phyloP scores from a whole-genome alignment of 2,329 filamentous ascomycete genomes.

The Aspergillus tanneri region DNA sequence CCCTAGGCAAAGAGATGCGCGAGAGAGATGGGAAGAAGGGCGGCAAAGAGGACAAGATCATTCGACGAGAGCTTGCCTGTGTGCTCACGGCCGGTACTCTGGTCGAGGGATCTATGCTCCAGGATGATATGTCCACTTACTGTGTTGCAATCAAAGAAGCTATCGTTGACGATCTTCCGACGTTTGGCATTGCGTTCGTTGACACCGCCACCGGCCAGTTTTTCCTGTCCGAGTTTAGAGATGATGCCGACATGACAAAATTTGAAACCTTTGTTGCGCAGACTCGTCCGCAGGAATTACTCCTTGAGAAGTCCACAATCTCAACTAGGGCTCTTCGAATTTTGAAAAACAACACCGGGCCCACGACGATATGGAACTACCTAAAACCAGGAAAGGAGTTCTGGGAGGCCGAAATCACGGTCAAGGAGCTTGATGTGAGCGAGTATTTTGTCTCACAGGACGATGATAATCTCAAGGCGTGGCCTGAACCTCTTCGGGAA shows the following conservation, averaged over 20 bases:
- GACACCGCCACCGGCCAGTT: slow-evolving; percentile 96
- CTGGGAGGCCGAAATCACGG: slow-evolving; percentile 78
- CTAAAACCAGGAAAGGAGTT: slow-evolving; percentile 86
- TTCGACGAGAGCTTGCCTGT: slow-evolving; percentile 83
- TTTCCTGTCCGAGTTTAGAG: slow-evolving; percentile 84
- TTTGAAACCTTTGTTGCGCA: slow-evolving; percentile 97
- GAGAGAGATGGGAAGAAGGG: slow-evolving; percentile 65
- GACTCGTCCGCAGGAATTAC: slow-evolving; percentile 79
- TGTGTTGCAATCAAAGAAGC: slow-evolving; percentile 91
- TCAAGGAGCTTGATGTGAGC: slow-evolving; percentile 75
- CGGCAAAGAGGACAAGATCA: slow-evolving; percentile 83
- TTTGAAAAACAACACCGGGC: slow-evolving; percentile 90
- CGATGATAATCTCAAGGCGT: slow-evolving; percentile 61
- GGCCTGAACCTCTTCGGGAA: slow-evolving; percentile 73
- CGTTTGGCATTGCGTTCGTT: slow-evolving; percentile 89
- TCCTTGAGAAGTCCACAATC: slow-evolving; percentile 82
- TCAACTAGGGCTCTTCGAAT: slow-evolving; percentile 90
- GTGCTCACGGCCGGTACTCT: slow-evolving; percentile 90
- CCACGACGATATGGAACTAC: slow-evolving; percentile 93
- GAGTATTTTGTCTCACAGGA: slow-evolving; percentile 71
- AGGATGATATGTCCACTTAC: slow-evolving; percentile 95
- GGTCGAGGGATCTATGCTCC: slow-evolving; percentile 93
- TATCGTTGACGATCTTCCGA: slow-evolving; percentile 67
- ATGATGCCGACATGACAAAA: slow-evolving; percentile 90
- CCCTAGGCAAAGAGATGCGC: slow-evolving; percentile 97